phyloP scores from a whole-genome alignment of 345 rosid genomes.

The Aquilaria malaccensis region DNA sequence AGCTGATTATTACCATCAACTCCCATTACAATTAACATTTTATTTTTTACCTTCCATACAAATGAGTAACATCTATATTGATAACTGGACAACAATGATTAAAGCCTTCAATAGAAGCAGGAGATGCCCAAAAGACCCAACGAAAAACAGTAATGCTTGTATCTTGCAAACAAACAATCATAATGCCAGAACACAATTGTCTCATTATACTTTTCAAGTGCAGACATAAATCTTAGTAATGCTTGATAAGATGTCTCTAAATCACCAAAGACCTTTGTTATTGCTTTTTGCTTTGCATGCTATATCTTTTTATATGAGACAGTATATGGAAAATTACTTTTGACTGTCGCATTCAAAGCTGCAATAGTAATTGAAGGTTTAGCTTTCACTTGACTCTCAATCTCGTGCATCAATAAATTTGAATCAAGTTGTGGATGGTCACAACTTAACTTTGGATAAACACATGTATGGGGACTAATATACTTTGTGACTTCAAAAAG shows the following conservation, averaged over 20 bases:
- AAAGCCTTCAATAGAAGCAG: neutral
- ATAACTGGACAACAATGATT: neutral
- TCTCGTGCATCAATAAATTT: neutral
- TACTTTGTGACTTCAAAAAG: neutral
- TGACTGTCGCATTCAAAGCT: too few species aligned
- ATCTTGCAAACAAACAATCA: neutral
- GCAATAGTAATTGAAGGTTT: neutral
- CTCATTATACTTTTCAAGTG: conserved; percentile 4
- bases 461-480: neutral
- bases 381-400: conserved; percentile 5
- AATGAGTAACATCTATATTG: neutral
- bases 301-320: neutral
- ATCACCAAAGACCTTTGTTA: neutral
- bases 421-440: neutral
- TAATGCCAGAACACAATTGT: neutral
- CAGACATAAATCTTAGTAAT: neutral
- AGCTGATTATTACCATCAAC: neutral
- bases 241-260: conserved; percentile 1
- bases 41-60: conserved; percentile 7
- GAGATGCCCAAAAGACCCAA: conserved; percentile 1
- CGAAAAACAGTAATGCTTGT: neutral
- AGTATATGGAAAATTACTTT: too few species aligned
- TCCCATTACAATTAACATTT: neutral
- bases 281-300: neutral
- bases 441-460: neutral